Conservation (phyloP, 2,329 filamentous ascomycete species). For the Neodidymelliopsis sp. region DNA sequence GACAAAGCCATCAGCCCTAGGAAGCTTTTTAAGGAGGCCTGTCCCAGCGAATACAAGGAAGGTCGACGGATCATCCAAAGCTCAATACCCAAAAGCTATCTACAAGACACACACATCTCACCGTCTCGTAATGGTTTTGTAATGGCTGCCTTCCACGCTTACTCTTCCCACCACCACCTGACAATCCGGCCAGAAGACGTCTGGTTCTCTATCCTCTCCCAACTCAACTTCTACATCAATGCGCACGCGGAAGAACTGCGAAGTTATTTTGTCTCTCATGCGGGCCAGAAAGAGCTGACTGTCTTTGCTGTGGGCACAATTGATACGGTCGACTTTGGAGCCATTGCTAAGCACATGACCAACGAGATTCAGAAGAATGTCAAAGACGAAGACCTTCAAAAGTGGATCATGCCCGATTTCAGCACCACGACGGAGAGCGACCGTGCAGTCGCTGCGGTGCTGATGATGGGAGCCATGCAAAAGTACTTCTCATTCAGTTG, state of each 20-base stretch:
- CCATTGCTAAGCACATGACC: constrained; percentile 14
- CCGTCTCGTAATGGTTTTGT: constrained; percentile 28
- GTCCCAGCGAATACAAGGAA: neutral
- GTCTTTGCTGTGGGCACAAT: constrained; percentile 17
- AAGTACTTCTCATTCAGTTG: constrained; percentile 24
- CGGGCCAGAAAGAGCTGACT: constrained; percentile 29
- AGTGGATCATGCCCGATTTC: constrained; percentile 31
- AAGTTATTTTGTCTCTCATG: constrained; percentile 43
- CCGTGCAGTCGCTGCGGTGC: constrained; percentile 15
- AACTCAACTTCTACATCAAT: constrained; percentile 37
- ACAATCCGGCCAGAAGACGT: constrained; percentile 37
- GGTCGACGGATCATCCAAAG: constrained; percentile 18
- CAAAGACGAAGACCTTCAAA: constrained; percentile 14
- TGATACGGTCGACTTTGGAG: constrained; percentile 4
- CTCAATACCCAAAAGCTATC: constrained; percentile 10
- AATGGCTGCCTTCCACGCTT: constrained; percentile 23
- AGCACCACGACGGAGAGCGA: constrained; percentile 27
- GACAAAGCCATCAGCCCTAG: neutral
- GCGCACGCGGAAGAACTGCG: constrained; percentile 32
- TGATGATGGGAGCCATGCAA: constrained; percentile 30
- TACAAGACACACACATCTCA: constrained; percentile 4
- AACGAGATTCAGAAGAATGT: constrained; percentile 18
- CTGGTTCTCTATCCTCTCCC: constrained; percentile 35
- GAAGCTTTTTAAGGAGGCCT: neutral
- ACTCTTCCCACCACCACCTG: constrained; percentile 30